Evolutionary conservation across 805 yeast genomes (phyloP).

Genomic region (Lipomyces sp.): DNA sequence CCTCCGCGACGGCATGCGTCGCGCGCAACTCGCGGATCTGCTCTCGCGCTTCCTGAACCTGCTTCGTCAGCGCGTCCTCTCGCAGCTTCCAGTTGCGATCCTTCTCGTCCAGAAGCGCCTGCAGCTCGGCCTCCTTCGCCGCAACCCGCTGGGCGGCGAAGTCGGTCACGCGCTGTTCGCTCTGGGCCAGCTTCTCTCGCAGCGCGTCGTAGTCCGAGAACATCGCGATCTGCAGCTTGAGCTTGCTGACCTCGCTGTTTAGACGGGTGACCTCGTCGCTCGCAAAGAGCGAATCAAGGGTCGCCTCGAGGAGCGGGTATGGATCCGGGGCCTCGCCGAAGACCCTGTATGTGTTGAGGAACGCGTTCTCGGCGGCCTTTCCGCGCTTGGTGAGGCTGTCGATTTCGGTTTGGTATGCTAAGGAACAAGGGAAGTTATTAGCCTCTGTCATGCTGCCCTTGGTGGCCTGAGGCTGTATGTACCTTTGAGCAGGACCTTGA

Average conservation of each 20-base stretch:
- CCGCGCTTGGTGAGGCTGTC: slow-evolving; percentile 76
- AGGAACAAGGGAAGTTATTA: background rate
- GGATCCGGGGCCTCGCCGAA: slow-evolving; percentile 95
- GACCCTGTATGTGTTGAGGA: slow-evolving; percentile 69
- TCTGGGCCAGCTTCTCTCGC: slow-evolving; percentile 56
- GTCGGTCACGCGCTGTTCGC: slow-evolving; percentile 60
- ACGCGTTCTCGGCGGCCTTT: slow-evolving; percentile 66
- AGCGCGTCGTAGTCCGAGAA: slow-evolving; percentile 77
- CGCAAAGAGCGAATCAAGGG: slow-evolving; percentile 60
- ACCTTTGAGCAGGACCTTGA: slow-evolving; percentile 60
- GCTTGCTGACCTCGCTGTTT: slow-evolving; percentile 47
- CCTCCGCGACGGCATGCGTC: slow-evolving; percentile 59
- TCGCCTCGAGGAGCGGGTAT: slow-evolving; percentile 67
- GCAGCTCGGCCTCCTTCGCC: slow-evolving; percentile 72
- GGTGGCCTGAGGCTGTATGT: background rate
- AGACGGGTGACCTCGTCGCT: slow-evolving; percentile 52
- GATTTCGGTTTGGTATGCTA: slow-evolving; percentile 78
- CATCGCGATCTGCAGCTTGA: slow-evolving; percentile 54
- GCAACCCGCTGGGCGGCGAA: slow-evolving; percentile 51
- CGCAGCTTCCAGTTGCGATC: slow-evolving; percentile 63
- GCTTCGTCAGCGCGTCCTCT: slow-evolving; percentile 51
- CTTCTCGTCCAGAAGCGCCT: slow-evolving; percentile 67
- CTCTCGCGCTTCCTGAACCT: slow-evolving; percentile 50
- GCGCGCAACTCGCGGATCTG: slow-evolving; percentile 64
- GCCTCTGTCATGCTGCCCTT: background rate